Evolutionary conservation across 2,329 filamentous ascomycete genomes (phyloP), one percentile per base, ranked within the genome.

Genomic region (Shiraia bambusicola): DNA sequence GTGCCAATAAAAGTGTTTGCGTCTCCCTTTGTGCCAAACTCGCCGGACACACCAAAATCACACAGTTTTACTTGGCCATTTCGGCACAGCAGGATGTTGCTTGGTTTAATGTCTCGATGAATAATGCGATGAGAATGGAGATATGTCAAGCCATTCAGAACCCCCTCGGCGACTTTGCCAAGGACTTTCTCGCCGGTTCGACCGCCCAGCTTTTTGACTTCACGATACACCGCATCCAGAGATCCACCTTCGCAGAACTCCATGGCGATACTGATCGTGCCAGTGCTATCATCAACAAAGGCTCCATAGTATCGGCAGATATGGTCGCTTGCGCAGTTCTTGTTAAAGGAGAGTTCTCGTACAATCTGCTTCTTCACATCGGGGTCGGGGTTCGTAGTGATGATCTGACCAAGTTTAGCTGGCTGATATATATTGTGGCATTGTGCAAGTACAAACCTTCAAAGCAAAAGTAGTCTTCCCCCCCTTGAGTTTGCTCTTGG

Each of bases 1-100:
- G 93, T 98, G 50, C 93, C 93, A 65, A 98, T 98, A 64, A 98
- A 98, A 0, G 93, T 98, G 69, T 97, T 96, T 52, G 93, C 93
- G 67, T 97, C 93, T 39, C 93, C 93, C 70, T 98, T 97, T 35
- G 93, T 98, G 52, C 93, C 94, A 65, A 97, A 97, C 69, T 97
- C 93, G 54, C 93, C 93, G 45, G 88, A 95, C 34, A 98, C 93
- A 58, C 93, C 93, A 67, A 98, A 98, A 72, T 98, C 93, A 73
- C 93, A 98, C 12, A 98, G 82, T 73, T 98, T 98, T 53, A 98
- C 92, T 58, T 95, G 87, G 25, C 93, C 93, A 30, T 67, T 65
- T 47, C 92, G 86, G 66, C 90, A 95, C 22, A 98, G 79, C 15
- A 98, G 79, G 57, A 98, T 97, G 68, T 98, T 98, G 49, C 88